These are phyloP conservation scores for Pseudonectria buxi DNA, from an alignment of 2,329 filamentous ascomycete genomes.

Conservation along the genomic window DNA sequence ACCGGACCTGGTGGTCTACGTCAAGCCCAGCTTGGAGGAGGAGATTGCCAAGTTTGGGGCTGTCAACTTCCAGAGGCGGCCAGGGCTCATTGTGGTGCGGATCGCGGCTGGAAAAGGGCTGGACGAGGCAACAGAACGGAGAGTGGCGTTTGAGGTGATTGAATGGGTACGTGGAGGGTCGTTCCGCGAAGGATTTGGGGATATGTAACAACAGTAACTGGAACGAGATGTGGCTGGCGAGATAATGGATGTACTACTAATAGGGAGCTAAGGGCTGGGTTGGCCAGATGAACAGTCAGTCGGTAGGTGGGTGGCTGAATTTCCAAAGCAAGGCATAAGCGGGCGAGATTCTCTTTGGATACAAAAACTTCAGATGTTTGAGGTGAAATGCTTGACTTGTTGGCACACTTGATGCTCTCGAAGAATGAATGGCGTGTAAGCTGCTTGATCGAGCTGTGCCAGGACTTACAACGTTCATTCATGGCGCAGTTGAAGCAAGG, in stretches of 20 bases:
- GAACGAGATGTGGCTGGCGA: constrained; percentile 1
- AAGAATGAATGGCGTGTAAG: no score
- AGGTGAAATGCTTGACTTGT: no score
- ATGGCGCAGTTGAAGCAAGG: no score
- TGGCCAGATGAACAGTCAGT: no score
- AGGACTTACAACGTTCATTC: no score
- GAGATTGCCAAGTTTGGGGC: constrained; percentile 33
- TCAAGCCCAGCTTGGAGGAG: constrained; percentile 36
- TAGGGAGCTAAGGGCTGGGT: not conserved
- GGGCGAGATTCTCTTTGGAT: no score
- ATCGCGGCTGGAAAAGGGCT: constrained; percentile 38
- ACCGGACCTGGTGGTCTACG: constrained; percentile 71
- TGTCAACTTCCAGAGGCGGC: constrained; percentile 51
- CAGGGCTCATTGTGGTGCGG: constrained; percentile 49
- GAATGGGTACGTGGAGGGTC: constrained; percentile 61
- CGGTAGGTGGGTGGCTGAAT: no score
- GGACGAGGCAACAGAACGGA: constrained; percentile 63
- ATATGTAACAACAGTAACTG: constrained; percentile 5
- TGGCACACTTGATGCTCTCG: no score
- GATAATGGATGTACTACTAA: constrained; percentile 1
- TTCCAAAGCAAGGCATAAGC: no score
- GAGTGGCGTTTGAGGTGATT: constrained; percentile 79
- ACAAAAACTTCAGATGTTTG: no score
- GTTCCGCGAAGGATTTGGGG: constrained; percentile 28
- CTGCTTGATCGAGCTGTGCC: no score